A percentile compares a stretch with the other conserved stretches of the same genome.
Conservation (phyloP, 306 rosid species). For the Pyrus betulifolia region DNA sequence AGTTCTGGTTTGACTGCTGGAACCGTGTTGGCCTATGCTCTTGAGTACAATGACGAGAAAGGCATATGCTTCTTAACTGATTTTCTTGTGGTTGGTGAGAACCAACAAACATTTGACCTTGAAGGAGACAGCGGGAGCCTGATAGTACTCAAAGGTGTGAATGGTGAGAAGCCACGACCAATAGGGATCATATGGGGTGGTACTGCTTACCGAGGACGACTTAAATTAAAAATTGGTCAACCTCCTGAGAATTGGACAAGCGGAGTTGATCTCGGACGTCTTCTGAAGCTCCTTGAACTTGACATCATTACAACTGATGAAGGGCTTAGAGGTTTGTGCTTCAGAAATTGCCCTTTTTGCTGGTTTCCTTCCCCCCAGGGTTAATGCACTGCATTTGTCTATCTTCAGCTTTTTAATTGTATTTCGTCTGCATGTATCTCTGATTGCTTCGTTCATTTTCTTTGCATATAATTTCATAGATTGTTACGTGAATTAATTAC, state of each 20-base stretch:
- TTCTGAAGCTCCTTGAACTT: constrained; percentile 91
- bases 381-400: background rate
- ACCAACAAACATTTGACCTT: constrained; percentile 95
- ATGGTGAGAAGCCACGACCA: constrained; percentile 72
- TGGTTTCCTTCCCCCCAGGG: background rate
- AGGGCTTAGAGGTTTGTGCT: constrained; percentile 74
- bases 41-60: constrained; percentile 96
- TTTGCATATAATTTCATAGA: background rate
- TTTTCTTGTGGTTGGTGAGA: constrained; percentile 97
- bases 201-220: constrained; percentile 96
- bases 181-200: constrained; percentile 99
- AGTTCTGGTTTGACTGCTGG: constrained; percentile 97
- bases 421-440: background rate
- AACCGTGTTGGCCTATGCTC: constrained; percentile 91
- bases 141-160: constrained; percentile 76
- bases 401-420: background rate
- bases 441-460: background rate
- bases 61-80: constrained; percentile 98
- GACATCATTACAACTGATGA: constrained; percentile 87
- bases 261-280: constrained; percentile 97
- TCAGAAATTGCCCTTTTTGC: background rate
- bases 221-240: constrained; percentile 84
- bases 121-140: constrained; percentile 99
- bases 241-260: constrained; percentile 99
- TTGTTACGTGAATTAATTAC: background rate